Percentiles rank a stretch among this genome's conserved stretches.
Conservation (phyloP, 2,329 filamentous ascomycete genomes). For the Aureobasidium sp. region DNA sequence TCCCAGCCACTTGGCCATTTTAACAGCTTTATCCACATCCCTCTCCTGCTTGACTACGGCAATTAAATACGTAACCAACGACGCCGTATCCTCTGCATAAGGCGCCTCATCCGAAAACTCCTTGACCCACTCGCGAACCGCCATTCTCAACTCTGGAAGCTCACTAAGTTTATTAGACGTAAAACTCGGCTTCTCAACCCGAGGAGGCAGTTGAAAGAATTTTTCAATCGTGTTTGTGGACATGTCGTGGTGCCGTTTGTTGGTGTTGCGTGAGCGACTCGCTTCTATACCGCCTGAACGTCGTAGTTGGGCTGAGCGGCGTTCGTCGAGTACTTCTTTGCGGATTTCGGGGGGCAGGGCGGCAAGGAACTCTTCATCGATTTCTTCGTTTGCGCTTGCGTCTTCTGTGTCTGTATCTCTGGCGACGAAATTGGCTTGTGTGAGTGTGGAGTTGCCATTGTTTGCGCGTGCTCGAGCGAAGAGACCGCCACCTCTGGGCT, state of each 20-base stretch:
- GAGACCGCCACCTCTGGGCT: constrained; percentile 50
- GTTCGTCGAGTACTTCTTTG: constrained; percentile 69
- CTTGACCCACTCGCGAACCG: constrained; percentile 67
- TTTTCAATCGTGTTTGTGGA: constrained; percentile 29
- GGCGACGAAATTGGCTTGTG: constrained; percentile 67
- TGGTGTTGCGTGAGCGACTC: constrained; percentile 9
- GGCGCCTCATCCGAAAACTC: constrained; percentile 69
- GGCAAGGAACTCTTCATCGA: constrained; percentile 68
- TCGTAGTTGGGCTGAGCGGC: constrained; percentile 55
- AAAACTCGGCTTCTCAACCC: constrained; percentile 52
- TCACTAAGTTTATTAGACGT: constrained; percentile 51
- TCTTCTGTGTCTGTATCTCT: constrained; percentile 30
- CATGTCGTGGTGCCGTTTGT: constrained; percentile 19
- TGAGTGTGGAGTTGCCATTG: constrained; percentile 53
- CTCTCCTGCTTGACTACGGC: constrained; percentile 65
- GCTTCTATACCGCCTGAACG: constrained; percentile 37
- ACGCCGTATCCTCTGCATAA: constrained; percentile 67
- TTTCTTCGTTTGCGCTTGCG: constrained; percentile 36
- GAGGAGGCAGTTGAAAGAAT: constrained; percentile 42
- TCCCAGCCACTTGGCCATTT: constrained; percentile 59
- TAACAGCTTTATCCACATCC: constrained; percentile 67
- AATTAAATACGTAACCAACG: constrained; percentile 65
- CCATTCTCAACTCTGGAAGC: constrained; percentile 61
- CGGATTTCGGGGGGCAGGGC: constrained; percentile 77
- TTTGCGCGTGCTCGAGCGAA: constrained; percentile 42